Percentiles rank a stretch among this genome's conserved stretches.
phyloP scores from a whole-genome alignment of 2,329 filamentous ascomycete species.

The Tolypocladium pustulatum region DNA sequence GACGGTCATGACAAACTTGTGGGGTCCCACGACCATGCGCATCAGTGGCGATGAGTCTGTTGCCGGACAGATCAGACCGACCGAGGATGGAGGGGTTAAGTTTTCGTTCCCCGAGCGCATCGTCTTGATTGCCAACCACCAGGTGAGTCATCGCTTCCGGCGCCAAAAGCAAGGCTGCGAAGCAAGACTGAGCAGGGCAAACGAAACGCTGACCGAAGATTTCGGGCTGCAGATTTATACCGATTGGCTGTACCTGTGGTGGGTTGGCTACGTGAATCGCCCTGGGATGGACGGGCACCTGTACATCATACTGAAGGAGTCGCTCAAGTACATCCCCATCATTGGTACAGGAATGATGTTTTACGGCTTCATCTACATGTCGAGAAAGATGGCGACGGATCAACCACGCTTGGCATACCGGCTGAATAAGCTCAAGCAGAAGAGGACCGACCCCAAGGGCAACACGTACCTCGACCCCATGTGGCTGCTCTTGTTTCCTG shows the following conservation, averaged over 20 bases:
- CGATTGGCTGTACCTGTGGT: slow-evolving; percentile 90
- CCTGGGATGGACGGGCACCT: slow-evolving; percentile 75
- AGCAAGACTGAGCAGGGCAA: background rate
- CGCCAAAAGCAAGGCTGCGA: background rate
- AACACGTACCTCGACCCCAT: slow-evolving; percentile 59
- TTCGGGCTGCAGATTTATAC: slow-evolving; percentile 57
- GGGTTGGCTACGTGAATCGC: slow-evolving; percentile 72
- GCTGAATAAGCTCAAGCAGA: slow-evolving; percentile 55
- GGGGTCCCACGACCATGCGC: slow-evolving; percentile 72
- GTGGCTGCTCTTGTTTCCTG: slow-evolving; percentile 84
- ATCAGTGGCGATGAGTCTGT: slow-evolving; percentile 79
- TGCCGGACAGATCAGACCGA: slow-evolving; percentile 60
- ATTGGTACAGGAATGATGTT: slow-evolving; percentile 76
- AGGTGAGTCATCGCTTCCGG: slow-evolving; percentile 32
- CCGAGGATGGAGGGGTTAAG: slow-evolving; percentile 60
- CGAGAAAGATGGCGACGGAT: slow-evolving; percentile 79
- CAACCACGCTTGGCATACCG: slow-evolving; percentile 65
- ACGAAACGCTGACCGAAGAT: background rate
- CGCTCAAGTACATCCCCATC: slow-evolving; percentile 69
- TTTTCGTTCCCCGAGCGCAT: slow-evolving; percentile 74
- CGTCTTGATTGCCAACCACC: slow-evolving; percentile 80
- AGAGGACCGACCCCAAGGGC: slow-evolving; percentile 41
- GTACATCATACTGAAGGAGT: slow-evolving; percentile 87
- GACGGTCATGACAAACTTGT: slow-evolving; percentile 75
- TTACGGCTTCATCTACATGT: slow-evolving; percentile 84